Evolutionary conservation across 495 filamentous ascomycete species (phyloP).

Genomic region (Talaromyces wortmannii): DNA sequence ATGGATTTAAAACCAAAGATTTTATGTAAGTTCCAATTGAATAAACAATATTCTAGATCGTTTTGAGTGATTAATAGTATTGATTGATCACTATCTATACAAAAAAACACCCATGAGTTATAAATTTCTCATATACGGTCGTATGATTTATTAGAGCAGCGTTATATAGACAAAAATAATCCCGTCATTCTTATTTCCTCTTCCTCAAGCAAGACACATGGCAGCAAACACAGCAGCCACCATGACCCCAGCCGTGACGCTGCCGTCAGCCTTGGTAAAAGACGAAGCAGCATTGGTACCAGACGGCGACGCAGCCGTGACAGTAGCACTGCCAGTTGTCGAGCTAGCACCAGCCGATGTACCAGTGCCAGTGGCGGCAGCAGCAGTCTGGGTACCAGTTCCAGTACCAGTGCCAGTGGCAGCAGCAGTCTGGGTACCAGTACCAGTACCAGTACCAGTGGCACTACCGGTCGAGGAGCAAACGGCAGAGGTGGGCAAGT

Average conservation of each 20-base stretch:
- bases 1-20: no score
- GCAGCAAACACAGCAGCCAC: slow-evolving; percentile 4
- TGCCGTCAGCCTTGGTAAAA: slow-evolving; percentile 2
- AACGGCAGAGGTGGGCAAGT: slow-evolving; percentile 26
- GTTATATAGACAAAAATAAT: background rate
- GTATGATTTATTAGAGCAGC: background rate
- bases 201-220: background rate
- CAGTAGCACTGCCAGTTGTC: background rate
- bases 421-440: slow-evolving; percentile 5
- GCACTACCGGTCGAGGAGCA: slow-evolving; percentile 22
- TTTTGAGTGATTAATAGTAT: background rate
- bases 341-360: background rate
- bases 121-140: background rate
- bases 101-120: background rate
- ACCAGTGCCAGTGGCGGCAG: background rate
- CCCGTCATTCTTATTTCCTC: background rate
- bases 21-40: no score
- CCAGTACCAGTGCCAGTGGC: slow-evolving; percentile 4
- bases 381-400: slow-evolving; percentile 5
- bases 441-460: slow-evolving; percentile 9
- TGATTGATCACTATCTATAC: background rate
- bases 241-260: background rate
- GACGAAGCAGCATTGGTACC: slow-evolving; percentile 16
- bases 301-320: background rate
- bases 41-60: background rate